Base-by-base conservation (phyloP, 78 protist species). In the Dictyostelium brefeldianum region DNA sequence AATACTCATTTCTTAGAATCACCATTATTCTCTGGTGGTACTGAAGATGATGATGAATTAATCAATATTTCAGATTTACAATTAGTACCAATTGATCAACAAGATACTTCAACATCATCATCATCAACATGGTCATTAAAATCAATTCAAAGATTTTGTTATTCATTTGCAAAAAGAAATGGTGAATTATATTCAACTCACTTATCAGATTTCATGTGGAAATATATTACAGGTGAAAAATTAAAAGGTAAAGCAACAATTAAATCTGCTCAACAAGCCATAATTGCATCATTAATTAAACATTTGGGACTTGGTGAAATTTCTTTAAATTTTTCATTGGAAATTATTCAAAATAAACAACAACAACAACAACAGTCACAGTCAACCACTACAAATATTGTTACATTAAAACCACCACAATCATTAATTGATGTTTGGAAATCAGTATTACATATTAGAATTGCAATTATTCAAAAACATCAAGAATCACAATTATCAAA, bases 191-290 rank as follows among this genome's bases (percentile, higher is more conserved):
- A 12, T 43, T 64, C 80, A 20, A 64, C n/a, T 14, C 43, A 67
- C 11, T 74, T 87, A 11, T 53, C 93, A 29, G 93, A 87, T 36
- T 87, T 87, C 64, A 87, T 87, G 93, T 87, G 93, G 93, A 80
- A 87, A 27, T 50, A 87, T 65, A 36, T 69, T 4, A 77, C 93
- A 10, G 93, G 93, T 62, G 93, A 87, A 27, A 71, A 56, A 46
- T 6, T 51, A 14, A 51, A 46, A 51, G 69, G 64, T 5, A 56
- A 51, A n/a, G 51, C 71, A 0, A 51, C 80, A 54, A 87, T 87
- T 36, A 87, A 70, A 65, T 41, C 78, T 2, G 93, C 93, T 1
- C 93, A 87, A 77, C 93, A 87, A n/a, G 84, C 93, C 6, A 79
- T 77, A 3, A 87, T 87, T 14, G 84, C 85, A 4, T 57, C 84